Conservation (phyloP, 2,329 filamentous ascomycete species). For the Lasiodiplodia sp. region DNA sequence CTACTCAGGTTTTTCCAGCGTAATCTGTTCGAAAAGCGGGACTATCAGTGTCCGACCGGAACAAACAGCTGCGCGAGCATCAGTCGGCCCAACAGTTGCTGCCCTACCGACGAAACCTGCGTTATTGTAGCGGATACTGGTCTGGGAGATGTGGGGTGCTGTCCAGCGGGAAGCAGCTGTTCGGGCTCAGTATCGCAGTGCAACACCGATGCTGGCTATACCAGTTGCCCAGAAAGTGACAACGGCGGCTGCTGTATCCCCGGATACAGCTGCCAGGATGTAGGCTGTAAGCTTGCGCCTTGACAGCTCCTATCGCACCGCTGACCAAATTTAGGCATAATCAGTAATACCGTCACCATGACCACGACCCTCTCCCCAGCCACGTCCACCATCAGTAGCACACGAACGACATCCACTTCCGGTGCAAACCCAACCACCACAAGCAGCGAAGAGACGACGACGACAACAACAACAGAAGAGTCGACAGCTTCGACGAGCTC, state of each 20-base stretch:
- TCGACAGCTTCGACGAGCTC: background rate
- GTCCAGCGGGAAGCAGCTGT: slow-evolving; percentile 70
- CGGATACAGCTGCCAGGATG: slow-evolving; percentile 72
- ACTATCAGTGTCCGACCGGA: slow-evolving; percentile 70
- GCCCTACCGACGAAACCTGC: slow-evolving; percentile 70
- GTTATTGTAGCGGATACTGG: slow-evolving; percentile 68
- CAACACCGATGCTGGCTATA: slow-evolving; percentile 62
- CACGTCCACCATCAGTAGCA: slow-evolving; percentile 30
- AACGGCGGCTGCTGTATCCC: slow-evolving; percentile 80
- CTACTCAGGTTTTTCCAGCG: slow-evolving; percentile 39
- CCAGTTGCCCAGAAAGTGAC: slow-evolving; percentile 68
- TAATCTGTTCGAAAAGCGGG: slow-evolving; percentile 58
- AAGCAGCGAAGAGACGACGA: slow-evolving; percentile 29
- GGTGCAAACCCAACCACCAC: slow-evolving; percentile 29
- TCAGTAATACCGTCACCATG: slow-evolving; percentile 34
- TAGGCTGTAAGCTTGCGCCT: slow-evolving; percentile 64
- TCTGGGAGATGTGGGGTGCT: slow-evolving; percentile 76
- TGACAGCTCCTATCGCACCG: background rate
- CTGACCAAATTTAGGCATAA: slow-evolving; percentile 32
- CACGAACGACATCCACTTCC: slow-evolving; percentile 32
- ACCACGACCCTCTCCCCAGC: slow-evolving; percentile 37
- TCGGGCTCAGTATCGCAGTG: slow-evolving; percentile 69
- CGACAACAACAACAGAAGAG: slow-evolving; percentile 23
- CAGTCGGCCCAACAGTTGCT: slow-evolving; percentile 75
- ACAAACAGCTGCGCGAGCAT: slow-evolving; percentile 71